Evolutionary conservation across 2,329 filamentous ascomycete species (phyloP), one percentile per base, ranked within the genome.

Genomic region (Aspergillus ruber): DNA sequence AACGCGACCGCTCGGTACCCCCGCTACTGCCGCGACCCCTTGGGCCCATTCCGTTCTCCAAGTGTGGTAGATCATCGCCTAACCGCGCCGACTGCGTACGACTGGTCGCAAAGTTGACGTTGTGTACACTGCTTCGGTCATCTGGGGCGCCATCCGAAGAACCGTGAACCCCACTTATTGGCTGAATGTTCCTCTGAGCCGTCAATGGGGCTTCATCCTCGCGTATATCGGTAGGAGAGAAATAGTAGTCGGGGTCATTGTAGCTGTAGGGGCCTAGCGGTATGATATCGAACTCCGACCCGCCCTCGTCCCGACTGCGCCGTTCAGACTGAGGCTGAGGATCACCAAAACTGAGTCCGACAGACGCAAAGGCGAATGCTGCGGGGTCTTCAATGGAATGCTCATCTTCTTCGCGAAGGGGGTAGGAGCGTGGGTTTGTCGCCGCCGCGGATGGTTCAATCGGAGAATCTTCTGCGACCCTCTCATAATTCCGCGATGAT

Each of bases 191-290:
- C 49, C 68, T 72, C 47, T 69, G 63, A 55, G 82, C 76, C 1
- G 82, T 85, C 62, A 84, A 65, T 12, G 75, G 79, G 63, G 81
- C 67, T 61, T 80, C 77, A 64, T 81, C 74, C 52, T 80, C 75
- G 38, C 72, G 67, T 27, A 68, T 69, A 47, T 76, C 74, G 35
- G 72, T 68, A 9, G 75, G 72, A 4, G 80, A 74, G 51, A 78
- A 78, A 59, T 80, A 82, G 48, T 76, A 59, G n/a, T 75, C 73
- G 32, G 73, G 71, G 46, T 73, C 74, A 47, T 79, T 59, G 49
- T 61, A 58, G 49, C 51, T 58, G 45, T 59, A 58, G 27, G 46
- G 50, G 42, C 66, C 63, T 25, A 62, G 48, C 35, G 62, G 60
- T 17, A 65, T 48, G 45, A 58, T 59, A 48, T 63, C 52, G 36